These are phyloP conservation scores for Monascus purpureus DNA, from an alignment of 495 filamentous ascomycete species.

Conservation along the genomic window DNA sequence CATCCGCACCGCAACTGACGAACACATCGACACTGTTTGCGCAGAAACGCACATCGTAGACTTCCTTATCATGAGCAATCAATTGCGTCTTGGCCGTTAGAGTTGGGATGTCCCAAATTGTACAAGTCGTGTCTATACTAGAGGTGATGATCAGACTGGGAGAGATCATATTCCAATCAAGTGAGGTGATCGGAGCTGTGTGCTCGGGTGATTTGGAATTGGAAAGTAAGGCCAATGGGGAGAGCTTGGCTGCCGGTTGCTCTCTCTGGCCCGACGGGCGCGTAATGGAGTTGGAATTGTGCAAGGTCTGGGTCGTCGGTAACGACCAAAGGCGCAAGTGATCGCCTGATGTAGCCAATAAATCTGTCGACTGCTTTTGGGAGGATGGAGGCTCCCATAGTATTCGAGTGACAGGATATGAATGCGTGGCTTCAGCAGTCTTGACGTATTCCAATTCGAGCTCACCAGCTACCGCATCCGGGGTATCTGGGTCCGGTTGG, in stretches of 20 bases:
- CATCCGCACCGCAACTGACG: slow-evolving; percentile 93
- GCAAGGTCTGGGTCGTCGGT: slow-evolving; percentile 37
- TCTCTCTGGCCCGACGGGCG: slow-evolving; percentile 50
- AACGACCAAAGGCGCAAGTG: slow-evolving; percentile 94
- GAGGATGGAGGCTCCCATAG: slow-evolving; percentile 97
- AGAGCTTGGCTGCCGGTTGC: slow-evolving; percentile 65
- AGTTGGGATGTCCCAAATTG: slow-evolving; percentile 99
- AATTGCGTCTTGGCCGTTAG: slow-evolving; percentile 96
- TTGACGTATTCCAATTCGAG: slow-evolving; percentile 81
- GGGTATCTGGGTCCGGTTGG: slow-evolving; percentile 50
- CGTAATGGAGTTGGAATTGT: slow-evolving; percentile 58
- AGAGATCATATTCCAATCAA: slow-evolving; percentile 96
- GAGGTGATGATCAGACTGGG: slow-evolving; percentile 96
- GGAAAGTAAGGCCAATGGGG: slow-evolving; percentile 81
- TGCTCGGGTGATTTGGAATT: slow-evolving; percentile 98
- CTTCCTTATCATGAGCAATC: slow-evolving; percentile 98
- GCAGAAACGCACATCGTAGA: slow-evolving; percentile 96
- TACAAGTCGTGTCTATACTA: slow-evolving; percentile 98
- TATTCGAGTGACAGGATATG: slow-evolving; percentile 91
- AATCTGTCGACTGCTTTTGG: slow-evolving; percentile 90
- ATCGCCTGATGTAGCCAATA: slow-evolving; percentile 92
- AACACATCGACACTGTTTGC: slow-evolving; percentile 94
- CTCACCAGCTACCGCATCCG: slow-evolving; percentile 50
- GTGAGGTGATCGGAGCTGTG: slow-evolving; percentile 85
- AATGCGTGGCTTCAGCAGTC: slow-evolving; percentile 94